Evolutionary conservation across 176 grass and related monocot genomes (phyloP).

Genomic region (maize (Zea mays)): DNA sequence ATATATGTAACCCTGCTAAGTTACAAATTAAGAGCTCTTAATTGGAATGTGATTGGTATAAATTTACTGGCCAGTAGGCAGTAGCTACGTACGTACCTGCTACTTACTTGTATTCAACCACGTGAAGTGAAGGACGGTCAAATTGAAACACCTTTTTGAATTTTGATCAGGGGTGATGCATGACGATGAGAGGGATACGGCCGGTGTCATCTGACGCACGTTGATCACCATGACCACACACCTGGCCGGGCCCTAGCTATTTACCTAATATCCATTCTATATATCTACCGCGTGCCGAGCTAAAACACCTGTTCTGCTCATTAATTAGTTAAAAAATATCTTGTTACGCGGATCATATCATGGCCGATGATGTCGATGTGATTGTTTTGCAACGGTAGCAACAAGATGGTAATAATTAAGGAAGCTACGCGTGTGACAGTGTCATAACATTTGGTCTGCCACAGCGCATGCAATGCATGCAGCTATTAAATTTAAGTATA

Average conservation of each 20-base stretch:
- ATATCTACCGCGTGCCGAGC: neutral
- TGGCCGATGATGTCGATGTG: neutral
- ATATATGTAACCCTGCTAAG: neutral
- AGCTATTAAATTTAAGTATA: no score
- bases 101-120: neutral
- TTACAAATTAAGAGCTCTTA: conserved; percentile 12
- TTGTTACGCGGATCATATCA: no score
- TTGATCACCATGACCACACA: neutral
- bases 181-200: neutral
- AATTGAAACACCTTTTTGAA: neutral
- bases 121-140: neutral
- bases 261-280: neutral
- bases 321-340: no score
- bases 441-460: no score
- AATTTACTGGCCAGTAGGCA: no score
- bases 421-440: no score
- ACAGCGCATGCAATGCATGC: no score
- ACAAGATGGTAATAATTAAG: no score
- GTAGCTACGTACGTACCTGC: neutral
- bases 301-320: neutral
- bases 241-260: neutral
- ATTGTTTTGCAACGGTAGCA: neutral
- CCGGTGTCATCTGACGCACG: neutral
- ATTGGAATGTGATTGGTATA: neutral
- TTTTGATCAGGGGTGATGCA: neutral